These are phyloP conservation scores for Coccomyxa subellipsoidea DNA, from an alignment of 163 green algal genomes.

Conservation along the genomic window DNA sequence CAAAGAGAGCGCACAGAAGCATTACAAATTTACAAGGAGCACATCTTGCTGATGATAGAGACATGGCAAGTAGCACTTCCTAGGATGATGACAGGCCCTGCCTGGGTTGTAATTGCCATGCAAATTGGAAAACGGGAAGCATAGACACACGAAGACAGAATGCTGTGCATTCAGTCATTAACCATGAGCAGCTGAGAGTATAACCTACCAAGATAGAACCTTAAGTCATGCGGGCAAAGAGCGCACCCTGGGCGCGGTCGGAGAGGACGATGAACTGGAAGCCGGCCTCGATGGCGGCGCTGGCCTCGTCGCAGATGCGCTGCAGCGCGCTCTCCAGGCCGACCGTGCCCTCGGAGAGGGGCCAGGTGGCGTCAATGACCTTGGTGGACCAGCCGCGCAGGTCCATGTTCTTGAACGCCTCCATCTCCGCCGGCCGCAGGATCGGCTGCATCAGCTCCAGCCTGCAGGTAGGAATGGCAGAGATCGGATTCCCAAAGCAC, in stretches of 20 bases:
- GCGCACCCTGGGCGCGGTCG: slow-evolving; percentile 40
- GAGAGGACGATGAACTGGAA: slow-evolving; percentile 79
- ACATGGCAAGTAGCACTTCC: not conserved
- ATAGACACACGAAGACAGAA: too few species aligned
- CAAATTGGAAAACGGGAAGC: too few species aligned
- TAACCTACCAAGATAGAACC: too few species aligned
- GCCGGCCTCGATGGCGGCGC: slow-evolving; percentile 72
- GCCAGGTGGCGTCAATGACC: slow-evolving; percentile 29
- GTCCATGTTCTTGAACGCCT: slow-evolving; percentile 57
- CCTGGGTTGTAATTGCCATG: not conserved
- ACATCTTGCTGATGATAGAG: too few species aligned
- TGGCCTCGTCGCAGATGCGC: slow-evolving; percentile 67
- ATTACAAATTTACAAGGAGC: too few species aligned
- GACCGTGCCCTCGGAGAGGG: slow-evolving; percentile 49
- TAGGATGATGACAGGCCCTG: too few species aligned
- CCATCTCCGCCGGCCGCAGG: slow-evolving; percentile 52
- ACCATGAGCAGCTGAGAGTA: too few species aligned
- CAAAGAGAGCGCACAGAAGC: not conserved
- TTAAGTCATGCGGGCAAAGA: too few species aligned
- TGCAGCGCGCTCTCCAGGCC: slow-evolving; percentile 72
- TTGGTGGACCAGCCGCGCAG: slow-evolving; percentile 65
- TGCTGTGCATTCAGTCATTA: too few species aligned
- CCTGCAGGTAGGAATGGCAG: too few species aligned
- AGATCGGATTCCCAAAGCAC: too few species aligned
- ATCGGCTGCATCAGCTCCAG: slow-evolving; percentile 82